Base-by-base conservation (phyloP, 2,329 filamentous ascomycete species). In the Exophiala phaeomuriformis region DNA sequence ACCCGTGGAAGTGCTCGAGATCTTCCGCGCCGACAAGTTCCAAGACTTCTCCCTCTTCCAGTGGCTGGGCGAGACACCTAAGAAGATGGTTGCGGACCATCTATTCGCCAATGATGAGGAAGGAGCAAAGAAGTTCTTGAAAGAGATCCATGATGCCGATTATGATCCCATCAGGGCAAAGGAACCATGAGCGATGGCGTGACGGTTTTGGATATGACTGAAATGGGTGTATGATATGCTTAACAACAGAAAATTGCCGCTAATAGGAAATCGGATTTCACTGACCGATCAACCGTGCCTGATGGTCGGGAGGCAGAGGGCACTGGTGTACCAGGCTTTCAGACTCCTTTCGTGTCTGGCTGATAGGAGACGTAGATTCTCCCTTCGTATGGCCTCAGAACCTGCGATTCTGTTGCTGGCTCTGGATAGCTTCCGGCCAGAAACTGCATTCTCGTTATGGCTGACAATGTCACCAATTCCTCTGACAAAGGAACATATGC, bases 61-160 rank as follows among this genome's bases (percentile, higher is more conserved):
- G 70, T 88, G 85, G 85, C 75, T 88, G 68, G 84, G 83, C 3
- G 82, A 86, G 72, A 86, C 84, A 5, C 85, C 85, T 6, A 76
- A 78, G 71, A 75, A 79, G 54, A 73, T 85, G 70, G 83, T 85
- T 3, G 72, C 78, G 37, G 84, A 87, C 57, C 83, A 85, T 58
- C 62, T 88, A 48, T 87, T 88, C 64, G 71, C 76, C 27, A 75
- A 79, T 12, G 80, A 86, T 62, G 71, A 75, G 35, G 75, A 83
- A 69, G 77, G 75, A 6, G 83, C 79, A 0, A 74, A 81, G 63
- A 77, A 77, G 62, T 88, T 88, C 64, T 76, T 80, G 70, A 71
- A 80, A 12, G 74, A 77, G 52, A 77, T 88, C 50, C 75, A 82
- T 70, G 75, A 77, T 58, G 81, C 82, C 0, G 73, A 81, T 64